A percentile compares a stretch with the other conserved stretches of the same genome.
Evolutionary conservation across 2,329 filamentous ascomycete species (phyloP).

Genomic region (Fusarium coffeatum): DNA sequence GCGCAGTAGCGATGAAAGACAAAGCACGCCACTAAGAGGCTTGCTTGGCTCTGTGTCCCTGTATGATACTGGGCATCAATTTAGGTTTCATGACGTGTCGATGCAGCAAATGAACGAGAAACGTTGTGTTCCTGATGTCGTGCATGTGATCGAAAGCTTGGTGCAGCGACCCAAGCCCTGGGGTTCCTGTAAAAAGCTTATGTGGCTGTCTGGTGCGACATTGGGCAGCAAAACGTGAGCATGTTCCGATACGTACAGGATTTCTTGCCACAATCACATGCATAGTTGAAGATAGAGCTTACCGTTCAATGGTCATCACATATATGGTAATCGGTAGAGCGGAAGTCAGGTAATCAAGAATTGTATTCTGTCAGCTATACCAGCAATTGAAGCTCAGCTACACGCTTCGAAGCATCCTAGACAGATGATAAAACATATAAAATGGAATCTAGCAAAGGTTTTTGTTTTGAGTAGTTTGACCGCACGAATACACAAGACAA

Average conservation of each 20-base stretch:
- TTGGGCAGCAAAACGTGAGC: background rate
- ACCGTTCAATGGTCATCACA: background rate
- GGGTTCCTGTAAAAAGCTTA: background rate
- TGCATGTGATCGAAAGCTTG: background rate
- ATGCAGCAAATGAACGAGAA: background rate
- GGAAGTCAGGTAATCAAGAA: background rate
- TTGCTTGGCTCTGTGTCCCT: background rate
- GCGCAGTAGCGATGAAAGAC: background rate
- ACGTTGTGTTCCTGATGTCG: background rate
- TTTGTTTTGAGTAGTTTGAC: background rate
- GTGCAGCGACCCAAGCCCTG: background rate
- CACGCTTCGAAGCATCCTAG: background rate
- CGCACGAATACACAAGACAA: background rate
- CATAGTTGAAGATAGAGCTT: too few species aligned
- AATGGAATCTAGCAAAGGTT: background rate
- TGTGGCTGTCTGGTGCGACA: background rate
- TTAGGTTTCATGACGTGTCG: background rate
- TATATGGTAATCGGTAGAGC: background rate
- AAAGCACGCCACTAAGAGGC: too few species aligned
- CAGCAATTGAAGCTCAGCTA: background rate
- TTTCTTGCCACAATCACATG: too few species aligned
- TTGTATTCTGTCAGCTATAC: conserved; percentile 5
- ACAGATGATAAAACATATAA: background rate
- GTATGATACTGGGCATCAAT: background rate
- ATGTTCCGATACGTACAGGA: background rate